These are phyloP conservation scores for Diaporthe nobilis DNA, from an alignment of 2,329 filamentous ascomycete genomes.

Conservation along the genomic window DNA sequence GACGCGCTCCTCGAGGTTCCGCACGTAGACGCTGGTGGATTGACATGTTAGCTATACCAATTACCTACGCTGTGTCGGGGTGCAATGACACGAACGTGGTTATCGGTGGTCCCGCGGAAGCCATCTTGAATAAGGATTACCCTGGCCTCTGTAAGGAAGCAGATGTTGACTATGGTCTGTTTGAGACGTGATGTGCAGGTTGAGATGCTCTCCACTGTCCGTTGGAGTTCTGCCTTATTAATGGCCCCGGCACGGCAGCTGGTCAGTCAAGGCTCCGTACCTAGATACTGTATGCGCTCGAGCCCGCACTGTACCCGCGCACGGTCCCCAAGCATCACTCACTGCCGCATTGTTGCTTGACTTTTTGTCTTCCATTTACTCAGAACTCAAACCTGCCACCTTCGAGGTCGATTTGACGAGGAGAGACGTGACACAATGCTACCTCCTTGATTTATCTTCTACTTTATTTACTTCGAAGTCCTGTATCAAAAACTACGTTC, in stretches of 20 bases:
- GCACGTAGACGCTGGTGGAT: constrained; percentile 72
- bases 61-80: constrained; percentile 68
- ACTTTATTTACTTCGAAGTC: not conserved
- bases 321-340: not conserved
- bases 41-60: constrained; percentile 52
- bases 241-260: not conserved
- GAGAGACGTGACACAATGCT: no score
- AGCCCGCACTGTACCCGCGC: not conserved
- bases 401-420: not conserved
- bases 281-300: not conserved
- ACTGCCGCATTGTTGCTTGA: no score
- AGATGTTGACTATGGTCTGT: not conserved
- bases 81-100: constrained; percentile 84
- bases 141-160: not conserved
- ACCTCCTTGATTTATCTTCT: not conserved
- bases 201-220: not conserved
- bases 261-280: no score
- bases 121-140: constrained; percentile 48
- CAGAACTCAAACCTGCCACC: not conserved
- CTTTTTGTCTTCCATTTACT: not conserved
- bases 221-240: not conserved
- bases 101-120: constrained; percentile 61
- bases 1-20: constrained; percentile 93
- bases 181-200: not conserved
- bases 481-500: no score